Percentiles rank a stretch among this genome's conserved stretches.
Evolutionary conservation across 176 grass and related monocot genomes (phyloP).

Genomic region (Thinopyrum elongatum): DNA sequence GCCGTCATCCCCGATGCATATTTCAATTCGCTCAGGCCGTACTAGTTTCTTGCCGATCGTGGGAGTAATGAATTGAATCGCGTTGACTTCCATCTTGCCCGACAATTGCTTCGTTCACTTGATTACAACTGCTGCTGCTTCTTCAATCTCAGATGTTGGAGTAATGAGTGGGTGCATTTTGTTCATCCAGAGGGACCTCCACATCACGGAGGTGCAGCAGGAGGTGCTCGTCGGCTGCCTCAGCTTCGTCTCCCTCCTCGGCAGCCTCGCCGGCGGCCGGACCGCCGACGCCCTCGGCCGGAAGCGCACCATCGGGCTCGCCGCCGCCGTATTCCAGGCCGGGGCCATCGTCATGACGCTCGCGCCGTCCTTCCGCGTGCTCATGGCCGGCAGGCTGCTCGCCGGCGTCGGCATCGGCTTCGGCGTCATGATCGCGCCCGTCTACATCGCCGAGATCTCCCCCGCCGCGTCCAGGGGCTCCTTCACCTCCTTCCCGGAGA

Average conservation of each 20-base stretch:
- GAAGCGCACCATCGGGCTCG: conserved; percentile 74
- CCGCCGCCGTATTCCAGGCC: conserved; percentile 59
- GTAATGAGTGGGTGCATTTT: conserved; percentile 83
- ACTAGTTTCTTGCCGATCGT: not conserved
- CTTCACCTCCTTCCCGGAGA: conserved; percentile 65
- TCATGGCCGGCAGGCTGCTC: conserved; percentile 66
- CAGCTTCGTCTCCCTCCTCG: conserved; percentile 68
- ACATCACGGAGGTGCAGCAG: conserved; percentile 64
- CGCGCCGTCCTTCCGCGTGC: conserved; percentile 53
- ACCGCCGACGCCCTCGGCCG: conserved; percentile 63
- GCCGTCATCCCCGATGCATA: not conserved
- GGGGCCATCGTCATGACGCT: conserved; percentile 59
- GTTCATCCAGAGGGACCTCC: conserved; percentile 79
- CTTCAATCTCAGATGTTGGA: conserved; percentile 42
- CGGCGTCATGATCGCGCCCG: conserved; percentile 73
- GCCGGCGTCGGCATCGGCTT: conserved; percentile 70
- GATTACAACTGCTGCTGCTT: not conserved
- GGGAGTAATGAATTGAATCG: too few relatives aligned
- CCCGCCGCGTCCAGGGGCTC: conserved; percentile 55
- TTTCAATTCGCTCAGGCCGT: not conserved
- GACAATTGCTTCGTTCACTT: not conserved
- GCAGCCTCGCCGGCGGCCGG: conserved; percentile 53
- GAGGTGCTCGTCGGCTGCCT: conserved; percentile 70
- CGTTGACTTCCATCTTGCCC: not conserved
- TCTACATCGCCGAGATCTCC: conserved; percentile 79